A percentile compares a stretch with the other conserved stretches of the same genome.
Evolutionary conservation across 495 filamentous ascomycete species (phyloP).

Genomic region (Echria macrotheca): DNA sequence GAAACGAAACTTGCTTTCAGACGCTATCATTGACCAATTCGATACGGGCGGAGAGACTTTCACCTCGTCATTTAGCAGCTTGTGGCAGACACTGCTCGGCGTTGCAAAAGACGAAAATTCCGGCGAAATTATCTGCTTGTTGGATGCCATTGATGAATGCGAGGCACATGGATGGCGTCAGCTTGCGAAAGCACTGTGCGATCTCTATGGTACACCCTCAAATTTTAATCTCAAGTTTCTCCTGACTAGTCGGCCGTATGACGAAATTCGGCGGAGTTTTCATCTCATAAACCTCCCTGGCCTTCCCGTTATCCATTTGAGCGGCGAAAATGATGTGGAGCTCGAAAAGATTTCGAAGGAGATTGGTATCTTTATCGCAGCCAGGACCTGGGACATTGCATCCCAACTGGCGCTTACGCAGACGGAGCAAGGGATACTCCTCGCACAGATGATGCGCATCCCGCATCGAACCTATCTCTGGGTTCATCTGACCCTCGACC

Average conservation of each 20-base stretch:
- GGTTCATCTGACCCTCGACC: conserved; percentile 30
- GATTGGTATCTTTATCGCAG: conserved; percentile 38
- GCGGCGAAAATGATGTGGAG: conserved; percentile 33
- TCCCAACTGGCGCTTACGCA: conserved; percentile 12
- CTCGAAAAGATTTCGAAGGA: conserved; percentile 36
- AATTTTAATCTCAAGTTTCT: conserved; percentile 39
- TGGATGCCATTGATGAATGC: conserved; percentile 47
- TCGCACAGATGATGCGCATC: conserved; percentile 21
- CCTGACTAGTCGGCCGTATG: conserved; percentile 46
- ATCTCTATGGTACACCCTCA: conserved; percentile 10
- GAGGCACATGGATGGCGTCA: conserved; percentile 6
- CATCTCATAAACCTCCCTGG: conserved; percentile 13
- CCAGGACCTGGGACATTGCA: conserved; percentile 24
- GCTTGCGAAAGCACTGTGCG: conserved; percentile 12
- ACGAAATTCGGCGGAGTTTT: conserved; percentile 33
- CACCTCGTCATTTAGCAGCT: conserved; percentile 25
- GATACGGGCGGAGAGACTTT: conserved; percentile 21
- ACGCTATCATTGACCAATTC: conserved; percentile 24
- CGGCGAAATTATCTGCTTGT: conserved; percentile 43
- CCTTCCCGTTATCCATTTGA: conserved; percentile 34
- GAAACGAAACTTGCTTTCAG: conserved; percentile 25
- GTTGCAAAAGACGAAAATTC: conserved; percentile 29
- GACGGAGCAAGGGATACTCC: conserved; percentile 18
- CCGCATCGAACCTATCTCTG: conserved; percentile 36
- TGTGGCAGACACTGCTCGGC: conserved; percentile 40